Evolutionary conservation across 331 rosid species (phyloP).

Genomic region (Dryas integrifolia): DNA sequence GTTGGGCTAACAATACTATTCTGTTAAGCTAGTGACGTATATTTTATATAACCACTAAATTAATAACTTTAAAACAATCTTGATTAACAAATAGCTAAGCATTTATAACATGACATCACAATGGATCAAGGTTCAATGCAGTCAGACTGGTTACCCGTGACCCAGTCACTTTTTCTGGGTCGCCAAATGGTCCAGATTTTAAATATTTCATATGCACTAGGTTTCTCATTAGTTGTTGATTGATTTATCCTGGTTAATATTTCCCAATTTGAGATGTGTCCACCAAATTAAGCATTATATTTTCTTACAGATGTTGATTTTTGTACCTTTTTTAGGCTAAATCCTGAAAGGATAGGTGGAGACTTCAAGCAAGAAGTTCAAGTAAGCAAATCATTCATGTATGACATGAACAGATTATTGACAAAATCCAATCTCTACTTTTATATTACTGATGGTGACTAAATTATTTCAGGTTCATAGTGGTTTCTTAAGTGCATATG

Average conservation of each 20-base stretch:
- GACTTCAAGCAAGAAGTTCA: conserved; percentile 96
- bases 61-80: neutral
- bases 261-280: neutral
- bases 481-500: conserved; percentile 93
- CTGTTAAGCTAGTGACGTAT: neutral
- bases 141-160: neutral
- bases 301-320: conserved; percentile 28
- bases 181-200: neutral
- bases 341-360: conserved; percentile 98
- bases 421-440: conserved; percentile 16
- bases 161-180: neutral
- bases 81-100: neutral
- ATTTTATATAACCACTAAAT: neutral
- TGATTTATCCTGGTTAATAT: conserved; percentile 7
- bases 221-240: neutral
- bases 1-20: neutral
- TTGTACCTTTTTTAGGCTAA: conserved; percentile 49
- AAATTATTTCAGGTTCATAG: conserved; percentile 80
- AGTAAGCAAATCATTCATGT: conserved; percentile 41
- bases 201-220: neutral
- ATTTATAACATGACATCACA: neutral
- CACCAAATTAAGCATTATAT: neutral
- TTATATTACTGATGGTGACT: conserved; percentile 24
- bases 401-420: conserved; percentile 14
- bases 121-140: neutral